phyloP scores from a whole-genome alignment of 2,329 filamentous ascomycete genomes.

The Stachybotrys chartarum region DNA sequence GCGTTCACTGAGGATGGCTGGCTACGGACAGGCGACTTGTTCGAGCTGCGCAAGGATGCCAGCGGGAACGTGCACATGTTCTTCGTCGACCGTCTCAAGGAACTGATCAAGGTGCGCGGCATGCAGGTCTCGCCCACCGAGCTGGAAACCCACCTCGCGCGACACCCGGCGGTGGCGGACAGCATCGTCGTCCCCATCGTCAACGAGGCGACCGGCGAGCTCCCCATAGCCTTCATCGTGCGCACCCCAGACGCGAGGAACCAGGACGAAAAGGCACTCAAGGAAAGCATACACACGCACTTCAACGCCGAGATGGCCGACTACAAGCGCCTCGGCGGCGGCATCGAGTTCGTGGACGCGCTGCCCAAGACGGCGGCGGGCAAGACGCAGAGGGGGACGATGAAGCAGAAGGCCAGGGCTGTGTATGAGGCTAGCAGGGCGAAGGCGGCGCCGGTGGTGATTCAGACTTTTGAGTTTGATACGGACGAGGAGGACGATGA shows the following conservation, averaged over 20 bases:
- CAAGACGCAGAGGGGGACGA: conserved; percentile 45
- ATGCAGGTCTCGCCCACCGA: conserved; percentile 69
- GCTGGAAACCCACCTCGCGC: conserved; percentile 60
- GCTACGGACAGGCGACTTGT: conserved; percentile 27
- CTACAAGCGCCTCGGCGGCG: conserved; percentile 45
- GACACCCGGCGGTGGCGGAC: conserved; percentile 58
- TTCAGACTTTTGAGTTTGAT: conserved; percentile 7
- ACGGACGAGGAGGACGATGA: conserved; percentile 4
- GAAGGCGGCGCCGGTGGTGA: not conserved
- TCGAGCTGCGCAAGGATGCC: conserved; percentile 54
- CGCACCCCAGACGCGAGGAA: conserved; percentile 29
- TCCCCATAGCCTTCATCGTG: conserved; percentile 51
- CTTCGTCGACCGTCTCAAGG: conserved; percentile 14
- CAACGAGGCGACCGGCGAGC: conserved; percentile 42
- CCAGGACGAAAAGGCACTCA: conserved; percentile 45
- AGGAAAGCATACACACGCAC: conserved; percentile 37
- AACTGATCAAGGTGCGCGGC: conserved; percentile 58
- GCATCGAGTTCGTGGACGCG: conserved; percentile 42
- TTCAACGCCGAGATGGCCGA: conserved; percentile 27
- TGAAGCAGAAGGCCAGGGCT: conserved; percentile 29
- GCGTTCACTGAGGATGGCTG: conserved; percentile 12
- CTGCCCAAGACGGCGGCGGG: conserved; percentile 56
- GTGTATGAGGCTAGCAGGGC: conserved; percentile 6
- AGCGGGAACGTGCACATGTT: conserved; percentile 19
- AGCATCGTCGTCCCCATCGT: conserved; percentile 62